Evolutionary conservation across 2,329 filamentous ascomycete species (phyloP).

Genomic region (Monosporascus sp.): DNA sequence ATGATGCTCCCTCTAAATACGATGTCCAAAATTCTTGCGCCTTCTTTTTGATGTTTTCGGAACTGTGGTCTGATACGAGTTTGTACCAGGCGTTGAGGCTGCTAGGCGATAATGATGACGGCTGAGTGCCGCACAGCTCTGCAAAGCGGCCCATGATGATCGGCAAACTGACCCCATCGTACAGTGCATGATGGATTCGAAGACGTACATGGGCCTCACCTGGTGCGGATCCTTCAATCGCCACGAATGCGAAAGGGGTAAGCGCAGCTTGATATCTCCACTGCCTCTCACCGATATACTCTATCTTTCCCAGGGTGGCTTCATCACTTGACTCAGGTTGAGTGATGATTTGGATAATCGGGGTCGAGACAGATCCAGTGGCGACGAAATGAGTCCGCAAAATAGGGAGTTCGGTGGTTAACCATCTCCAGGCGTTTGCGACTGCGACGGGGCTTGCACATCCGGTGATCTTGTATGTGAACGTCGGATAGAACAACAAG

Average conservation of each 20-base stretch:
- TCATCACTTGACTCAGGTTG: slow-evolving; percentile 30
- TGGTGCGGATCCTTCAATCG: slow-evolving; percentile 6
- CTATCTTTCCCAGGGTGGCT: slow-evolving; percentile 7
- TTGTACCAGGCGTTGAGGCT: slow-evolving; percentile 18
- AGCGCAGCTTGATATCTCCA: slow-evolving; percentile 16
- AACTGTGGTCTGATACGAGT: slow-evolving; percentile 17
- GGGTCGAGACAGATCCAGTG: slow-evolving; percentile 38
- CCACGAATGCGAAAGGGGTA: slow-evolving; percentile 22
- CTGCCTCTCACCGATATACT: slow-evolving; percentile 11
- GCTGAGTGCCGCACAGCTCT: slow-evolving; percentile 14
- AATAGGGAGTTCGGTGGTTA: slow-evolving; percentile 55
- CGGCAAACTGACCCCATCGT: slow-evolving; percentile 77
- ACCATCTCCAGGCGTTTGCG: slow-evolving; percentile 52
- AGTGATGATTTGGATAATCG: slow-evolving; percentile 61
- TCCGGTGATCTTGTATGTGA: slow-evolving; percentile 52
- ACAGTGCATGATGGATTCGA: slow-evolving; percentile 78
- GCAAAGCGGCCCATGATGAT: slow-evolving; percentile 46
- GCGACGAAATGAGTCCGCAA: slow-evolving; percentile 64
- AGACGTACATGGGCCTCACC: slow-evolving; percentile 39
- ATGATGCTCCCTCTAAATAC: slow-evolving; percentile 33
- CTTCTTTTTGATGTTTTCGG: slow-evolving; percentile 4
- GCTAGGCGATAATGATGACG: background rate
- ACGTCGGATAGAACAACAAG: slow-evolving; percentile 66
- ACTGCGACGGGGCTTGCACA: slow-evolving; percentile 36
- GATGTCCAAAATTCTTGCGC: slow-evolving; percentile 38